Base-by-base conservation (phyloP, 2,329 filamentous ascomycete genomes). In the Paracoccidioides lutzii region DNA sequence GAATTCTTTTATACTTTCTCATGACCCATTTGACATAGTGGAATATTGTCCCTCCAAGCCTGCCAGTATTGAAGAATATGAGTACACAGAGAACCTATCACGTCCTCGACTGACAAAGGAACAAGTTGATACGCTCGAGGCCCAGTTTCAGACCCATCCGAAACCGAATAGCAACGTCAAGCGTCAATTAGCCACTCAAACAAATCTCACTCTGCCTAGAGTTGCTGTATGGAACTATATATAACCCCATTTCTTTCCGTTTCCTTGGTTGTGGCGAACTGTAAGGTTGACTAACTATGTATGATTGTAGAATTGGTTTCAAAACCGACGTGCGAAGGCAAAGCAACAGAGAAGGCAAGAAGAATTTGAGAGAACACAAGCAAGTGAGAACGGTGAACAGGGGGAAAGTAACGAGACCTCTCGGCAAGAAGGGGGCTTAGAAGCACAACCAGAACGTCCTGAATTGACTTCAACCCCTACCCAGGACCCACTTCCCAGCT, bases 81-180 rank as follows among this genome's bases (percentile, higher is more conserved):
- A 76, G 44, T 71, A 71, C 57, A 65, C 72, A 40, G 75, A 78
- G 61, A 75, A 73, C 59, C 65, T 75, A 43, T 76, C 74, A 14
- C 69, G 75, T 14, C 75, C 75, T 9, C 70, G 75, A 41, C 70
- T 78, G 61, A 77, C 75, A 57, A 76, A 76, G 59, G 75, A 78
- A 57, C 75, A 78, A 66, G 73, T 77, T 42, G 74, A 76, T 60
- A 73, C 73, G 3, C 62, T 78, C 32, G 75, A 78, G 61, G 67
- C 70, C 43, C 73, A 77, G 55, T 78, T 77, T 57, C 73, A 75
- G 61, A 70, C 73, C 40, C 74, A 76, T 58, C 74, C 74, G 40
- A 78, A 77, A 60, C 75, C 75, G 8, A 77, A 72, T 59, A 76
- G 73, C 61, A 74, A 75, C 58, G 67, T 73, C 49, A 78, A 77